Evolutionary conservation across 2,329 filamentous ascomycete genomes (phyloP), one percentile per base, ranked within the genome.

Genomic region (Trichoderma lentiforme): DNA sequence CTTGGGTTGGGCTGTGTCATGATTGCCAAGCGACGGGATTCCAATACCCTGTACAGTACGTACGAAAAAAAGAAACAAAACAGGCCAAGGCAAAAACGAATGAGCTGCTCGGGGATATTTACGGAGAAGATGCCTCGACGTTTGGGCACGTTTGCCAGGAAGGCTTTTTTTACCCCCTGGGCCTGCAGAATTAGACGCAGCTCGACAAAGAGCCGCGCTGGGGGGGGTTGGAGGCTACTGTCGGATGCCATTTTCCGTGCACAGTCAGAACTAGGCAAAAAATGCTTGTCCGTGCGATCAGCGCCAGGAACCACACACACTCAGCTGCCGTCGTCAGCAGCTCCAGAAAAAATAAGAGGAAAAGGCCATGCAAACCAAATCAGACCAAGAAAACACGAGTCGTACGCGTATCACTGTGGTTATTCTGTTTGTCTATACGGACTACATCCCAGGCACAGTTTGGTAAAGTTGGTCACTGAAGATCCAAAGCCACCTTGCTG

Each of bases 321-420:
- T 62, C 51, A 64, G 39, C 57, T n/a, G 36, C 51, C 18, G 64
- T 69, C 70, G 64, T 72, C 63, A 72, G 64, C 70, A 72, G 70
- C 56, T 68, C 70, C 64, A 71, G 28, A 53, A 62, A 51, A 51
- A 56, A n/a, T n/a, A n/a, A n/a, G n/a, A n/a, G n/a, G n/a, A n/a
- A n/a, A n/a, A n/a, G n/a, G n/a, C n/a, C n/a, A n/a, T n/a, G n/a
- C n/a, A n/a, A n/a, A 14, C 4, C 21, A 21, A 28, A n/a, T n/a
- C n/a, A n/a, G n/a, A 28, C 21, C 12, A 56, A 26, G 28, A 6
- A n/a, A 57, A 57, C 24, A 57, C 47, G 47, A 24, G n/a, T 24
- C 47, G n/a, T 53, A 53, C 47, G 47, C 47, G 47, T 53, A 53
- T 53, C 47, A 53, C 47, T 24, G 47, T 53, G n/a, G 47, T 24